A percentile compares a stretch with the other conserved stretches of the same genome.
These are phyloP conservation scores for Cornus kousa DNA, from an alignment of 148 eudicot genomes.

Conservation along the genomic window DNA sequence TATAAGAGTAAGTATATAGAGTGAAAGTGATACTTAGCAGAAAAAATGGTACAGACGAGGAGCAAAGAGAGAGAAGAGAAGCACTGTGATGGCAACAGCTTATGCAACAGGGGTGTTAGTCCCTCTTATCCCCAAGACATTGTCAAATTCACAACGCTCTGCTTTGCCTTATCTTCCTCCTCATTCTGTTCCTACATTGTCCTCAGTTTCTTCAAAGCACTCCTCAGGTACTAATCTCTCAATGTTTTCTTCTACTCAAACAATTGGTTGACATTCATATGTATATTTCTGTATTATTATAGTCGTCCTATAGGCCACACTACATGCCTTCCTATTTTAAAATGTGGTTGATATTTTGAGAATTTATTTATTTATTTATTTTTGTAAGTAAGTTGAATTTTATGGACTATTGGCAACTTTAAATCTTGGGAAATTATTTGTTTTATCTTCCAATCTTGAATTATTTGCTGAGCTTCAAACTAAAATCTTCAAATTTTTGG, in stretches of 20 bases:
- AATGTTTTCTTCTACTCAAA: background rate
- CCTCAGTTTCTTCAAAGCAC: constrained; percentile 22
- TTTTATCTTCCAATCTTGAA: background rate
- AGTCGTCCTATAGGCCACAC: too few species aligned
- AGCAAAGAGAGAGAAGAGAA: constrained; percentile 6
- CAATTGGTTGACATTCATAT: background rate
- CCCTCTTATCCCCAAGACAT: constrained; percentile 27
- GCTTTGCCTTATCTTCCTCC: constrained; percentile 43
- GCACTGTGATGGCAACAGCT: constrained; percentile 24
- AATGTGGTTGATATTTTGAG: too few species aligned
- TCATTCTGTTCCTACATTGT: constrained; percentile 19
- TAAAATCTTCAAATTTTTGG: background rate
- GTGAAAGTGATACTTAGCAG: background rate
- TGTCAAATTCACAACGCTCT: constrained; percentile 14
- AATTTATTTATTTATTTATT: background rate
- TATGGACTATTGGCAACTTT: background rate
- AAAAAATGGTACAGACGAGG: too few species aligned
- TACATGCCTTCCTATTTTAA: too few species aligned
- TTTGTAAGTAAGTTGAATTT: too few species aligned
- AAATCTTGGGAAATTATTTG: background rate
- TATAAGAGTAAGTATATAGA: background rate
- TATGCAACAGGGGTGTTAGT: constrained; percentile 29
- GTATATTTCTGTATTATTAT: too few species aligned
- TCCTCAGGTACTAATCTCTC: constrained; percentile 31
- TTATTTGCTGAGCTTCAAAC: background rate